Percentiles rank a stretch among this genome's conserved stretches.
phyloP scores from a whole-genome alignment of 306 rosid genomes.

The Crotalaria pallida region DNA sequence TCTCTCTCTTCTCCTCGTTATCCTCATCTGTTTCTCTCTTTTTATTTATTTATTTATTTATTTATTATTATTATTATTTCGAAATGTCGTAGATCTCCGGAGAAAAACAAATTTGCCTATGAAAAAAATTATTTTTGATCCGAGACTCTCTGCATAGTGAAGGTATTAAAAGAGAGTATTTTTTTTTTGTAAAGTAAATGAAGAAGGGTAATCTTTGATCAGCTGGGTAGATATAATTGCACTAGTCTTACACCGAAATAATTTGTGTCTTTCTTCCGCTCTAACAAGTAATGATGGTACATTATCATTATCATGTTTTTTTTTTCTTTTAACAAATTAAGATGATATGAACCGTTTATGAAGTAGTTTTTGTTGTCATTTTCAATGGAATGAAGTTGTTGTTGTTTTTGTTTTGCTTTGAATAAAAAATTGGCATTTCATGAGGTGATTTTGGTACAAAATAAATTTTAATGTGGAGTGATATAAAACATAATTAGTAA shows the following conservation, averaged over 20 bases:
- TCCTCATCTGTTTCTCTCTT: neutral
- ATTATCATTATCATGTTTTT: neutral
- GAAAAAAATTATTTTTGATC: neutral
- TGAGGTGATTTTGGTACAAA: neutral
- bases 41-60: neutral
- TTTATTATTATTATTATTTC: neutral
- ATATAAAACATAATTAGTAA: neutral
- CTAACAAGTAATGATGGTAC: too few relatives aligned
- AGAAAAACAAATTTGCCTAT: too few relatives aligned
- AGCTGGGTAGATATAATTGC: neutral
- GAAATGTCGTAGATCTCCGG: conserved; percentile 37
- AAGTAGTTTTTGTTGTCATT: too few relatives aligned
- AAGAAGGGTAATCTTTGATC: neutral
- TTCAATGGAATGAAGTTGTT: too few relatives aligned
- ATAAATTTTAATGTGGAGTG: neutral
- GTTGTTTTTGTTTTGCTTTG: too few relatives aligned
- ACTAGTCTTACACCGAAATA: neutral
- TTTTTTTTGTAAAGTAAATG: neutral
- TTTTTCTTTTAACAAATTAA: too few relatives aligned
- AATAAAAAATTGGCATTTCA: neutral
- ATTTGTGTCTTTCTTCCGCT: too few relatives aligned
- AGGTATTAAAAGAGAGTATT: neutral
- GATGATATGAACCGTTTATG: neutral
- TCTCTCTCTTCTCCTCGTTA: neutral
- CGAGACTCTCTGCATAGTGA: neutral